Evolutionary conservation across 2,329 filamentous ascomycete genomes (phyloP).

Genomic region (Phaeosphaeria sp.): DNA sequence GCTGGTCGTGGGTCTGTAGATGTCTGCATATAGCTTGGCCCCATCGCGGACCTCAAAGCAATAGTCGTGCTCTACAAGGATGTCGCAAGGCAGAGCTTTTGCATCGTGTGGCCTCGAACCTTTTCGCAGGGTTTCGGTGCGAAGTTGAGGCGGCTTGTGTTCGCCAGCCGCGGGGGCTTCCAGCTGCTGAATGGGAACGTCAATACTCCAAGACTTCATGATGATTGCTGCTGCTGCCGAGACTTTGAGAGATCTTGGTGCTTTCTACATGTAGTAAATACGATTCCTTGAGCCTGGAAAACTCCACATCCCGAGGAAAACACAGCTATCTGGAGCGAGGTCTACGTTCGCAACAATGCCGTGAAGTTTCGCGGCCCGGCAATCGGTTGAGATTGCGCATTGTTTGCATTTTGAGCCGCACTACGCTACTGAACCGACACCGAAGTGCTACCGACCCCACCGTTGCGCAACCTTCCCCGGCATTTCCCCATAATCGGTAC

Average conservation of each 20-base stretch:
- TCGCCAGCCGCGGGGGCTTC: background rate
- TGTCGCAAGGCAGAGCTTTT: slow-evolving; percentile 7
- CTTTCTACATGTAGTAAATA: background rate
- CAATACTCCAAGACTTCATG: background rate
- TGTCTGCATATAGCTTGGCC: slow-evolving; percentile 12
- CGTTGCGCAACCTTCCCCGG: background rate
- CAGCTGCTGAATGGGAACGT: background rate
- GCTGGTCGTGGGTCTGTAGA: slow-evolving; percentile 23
- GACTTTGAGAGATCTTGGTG: background rate
- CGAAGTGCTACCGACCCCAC: background rate
- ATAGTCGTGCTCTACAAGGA: slow-evolving; percentile 13
- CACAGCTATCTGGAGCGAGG: background rate
- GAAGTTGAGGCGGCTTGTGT: slow-evolving; percentile 7
- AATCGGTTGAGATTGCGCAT: background rate
- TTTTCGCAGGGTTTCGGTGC: slow-evolving; percentile 11
- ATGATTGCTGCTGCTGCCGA: background rate
- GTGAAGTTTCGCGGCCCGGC: background rate
- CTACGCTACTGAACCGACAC: background rate
- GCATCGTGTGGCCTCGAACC: slow-evolving; percentile 10
- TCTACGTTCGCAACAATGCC: background rate
- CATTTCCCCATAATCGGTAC: background rate
- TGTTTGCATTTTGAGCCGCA: background rate
- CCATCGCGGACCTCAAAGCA: slow-evolving; percentile 15
- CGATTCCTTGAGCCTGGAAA: background rate
- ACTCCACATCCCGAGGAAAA: background rate